Conservation (phyloP, 2,329 filamentous ascomycete species). For the Fusarium liriodendri region DNA sequence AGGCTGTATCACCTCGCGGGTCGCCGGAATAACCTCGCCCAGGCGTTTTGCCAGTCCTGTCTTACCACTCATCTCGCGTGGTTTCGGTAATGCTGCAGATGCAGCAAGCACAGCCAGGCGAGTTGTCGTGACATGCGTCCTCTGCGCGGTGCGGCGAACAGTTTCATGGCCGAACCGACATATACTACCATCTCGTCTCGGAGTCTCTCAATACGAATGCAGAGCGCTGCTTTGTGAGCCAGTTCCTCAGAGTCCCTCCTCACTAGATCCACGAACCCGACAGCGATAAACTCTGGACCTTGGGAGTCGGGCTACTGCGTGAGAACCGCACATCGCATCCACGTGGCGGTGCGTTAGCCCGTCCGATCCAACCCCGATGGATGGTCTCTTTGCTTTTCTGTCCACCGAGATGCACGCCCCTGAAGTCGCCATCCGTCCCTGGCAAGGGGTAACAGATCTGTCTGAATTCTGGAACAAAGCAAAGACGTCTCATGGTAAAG, state of each 20-base stretch:
- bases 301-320: not conserved
- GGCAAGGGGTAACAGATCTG: constrained; percentile 22
- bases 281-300: not conserved
- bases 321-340: constrained; percentile 27
- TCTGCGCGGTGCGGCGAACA: constrained; percentile 15
- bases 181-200: not conserved
- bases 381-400: constrained; percentile 27
- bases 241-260: constrained; percentile 10
- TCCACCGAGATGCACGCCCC: constrained; percentile 18
- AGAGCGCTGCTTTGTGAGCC: constrained; percentile 2
- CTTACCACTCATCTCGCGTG: constrained; percentile 29
- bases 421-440: constrained; percentile 22
- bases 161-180: not conserved
- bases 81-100: constrained; percentile 21
- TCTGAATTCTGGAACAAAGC: constrained; percentile 35
- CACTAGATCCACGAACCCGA: constrained; percentile 6
- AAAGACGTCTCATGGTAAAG: constrained; percentile 26
- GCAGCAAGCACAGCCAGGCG: constrained; percentile 27
- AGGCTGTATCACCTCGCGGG: constrained; percentile 26
- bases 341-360: constrained; percentile 38
- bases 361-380: constrained; percentile 22
- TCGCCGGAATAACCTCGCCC: constrained; percentile 15
- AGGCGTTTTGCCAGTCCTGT: constrained; percentile 6
- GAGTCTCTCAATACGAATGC: not conserved
- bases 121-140: constrained; percentile 24